Percentiles rank a stretch among this genome's conserved stretches.
phyloP scores from a whole-genome alignment of 2,329 filamentous ascomycete species.

The Microcera coccophila region DNA sequence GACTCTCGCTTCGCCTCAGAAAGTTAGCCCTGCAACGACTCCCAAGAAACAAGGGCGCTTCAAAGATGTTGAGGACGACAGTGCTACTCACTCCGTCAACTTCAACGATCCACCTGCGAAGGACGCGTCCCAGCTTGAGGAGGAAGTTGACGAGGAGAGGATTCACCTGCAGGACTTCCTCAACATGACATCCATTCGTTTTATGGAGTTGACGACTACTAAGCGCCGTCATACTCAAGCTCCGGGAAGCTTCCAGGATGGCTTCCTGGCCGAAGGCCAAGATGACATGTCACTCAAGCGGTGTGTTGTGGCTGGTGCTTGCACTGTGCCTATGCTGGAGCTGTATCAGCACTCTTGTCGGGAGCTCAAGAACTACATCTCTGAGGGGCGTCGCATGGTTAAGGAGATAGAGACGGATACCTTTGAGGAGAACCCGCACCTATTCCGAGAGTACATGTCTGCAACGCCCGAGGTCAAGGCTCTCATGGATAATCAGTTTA shows the following conservation, averaged over 20 bases:
- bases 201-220: constrained; percentile 97
- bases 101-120: constrained; percentile 41
- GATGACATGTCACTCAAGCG: constrained; percentile 64
- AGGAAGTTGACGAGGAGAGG: constrained; percentile 52
- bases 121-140: constrained; percentile 40
- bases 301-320: constrained; percentile 83
- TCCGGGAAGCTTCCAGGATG: constrained; percentile 46
- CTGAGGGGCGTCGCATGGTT: constrained; percentile 84
- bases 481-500: constrained; percentile 94
- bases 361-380: constrained; percentile 95
- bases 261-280: constrained; percentile 37
- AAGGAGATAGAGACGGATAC: constrained; percentile 88
- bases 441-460: constrained; percentile 88
- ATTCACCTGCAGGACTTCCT: constrained; percentile 91
- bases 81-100: constrained; percentile 42
- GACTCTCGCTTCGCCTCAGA: constrained; percentile 46
- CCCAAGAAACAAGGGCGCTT: constrained; percentile 55
- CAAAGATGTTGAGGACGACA: constrained; percentile 48
- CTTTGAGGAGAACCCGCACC: constrained; percentile 79
- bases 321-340: constrained; percentile 88
- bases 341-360: constrained; percentile 94
- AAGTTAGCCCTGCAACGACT: constrained; percentile 45
- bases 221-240: constrained; percentile 83
- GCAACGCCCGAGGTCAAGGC: constrained; percentile 78
- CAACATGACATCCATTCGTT: constrained; percentile 91